These are phyloP conservation scores for Camellia oleifera DNA, from an alignment of 179 eudicot genomes.

Conservation along the genomic window DNA sequence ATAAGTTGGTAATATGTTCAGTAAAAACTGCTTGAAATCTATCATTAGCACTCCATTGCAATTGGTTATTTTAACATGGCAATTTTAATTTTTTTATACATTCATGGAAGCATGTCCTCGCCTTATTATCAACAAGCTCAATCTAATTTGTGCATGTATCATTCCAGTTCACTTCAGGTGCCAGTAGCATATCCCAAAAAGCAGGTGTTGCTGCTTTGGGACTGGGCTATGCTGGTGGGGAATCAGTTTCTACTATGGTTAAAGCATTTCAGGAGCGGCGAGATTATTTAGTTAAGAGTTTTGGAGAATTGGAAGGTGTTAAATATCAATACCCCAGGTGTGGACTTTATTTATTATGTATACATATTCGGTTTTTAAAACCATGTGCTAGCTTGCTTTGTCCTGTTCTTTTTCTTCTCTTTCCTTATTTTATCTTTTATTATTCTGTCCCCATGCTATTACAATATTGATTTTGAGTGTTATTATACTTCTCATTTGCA, in stretches of 20 bases:
- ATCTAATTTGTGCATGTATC: slow-evolving; percentile 14
- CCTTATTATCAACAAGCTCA: background rate
- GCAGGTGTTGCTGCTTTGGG: slow-evolving; percentile 91
- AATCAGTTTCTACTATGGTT: slow-evolving; percentile 74
- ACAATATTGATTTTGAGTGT: background rate
- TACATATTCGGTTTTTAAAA: background rate
- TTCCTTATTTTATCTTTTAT: background rate
- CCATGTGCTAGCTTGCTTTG: background rate
- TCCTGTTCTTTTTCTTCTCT: background rate
- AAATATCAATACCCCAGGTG: slow-evolving; percentile 85
- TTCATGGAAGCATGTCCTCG: background rate
- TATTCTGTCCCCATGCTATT: background rate
- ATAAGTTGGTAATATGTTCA: background rate
- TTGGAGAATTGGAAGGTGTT: slow-evolving; percentile 72
- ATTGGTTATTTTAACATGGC: background rate
- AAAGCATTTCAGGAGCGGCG: slow-evolving; percentile 81
- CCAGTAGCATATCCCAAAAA: slow-evolving; percentile 83
- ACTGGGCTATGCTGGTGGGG: slow-evolving; percentile 90
- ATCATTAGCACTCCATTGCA: background rate
- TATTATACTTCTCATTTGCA: slow-evolving; percentile 30
- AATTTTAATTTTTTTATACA: background rate
- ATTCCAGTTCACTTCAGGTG: slow-evolving; percentile 77
- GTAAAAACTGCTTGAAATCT: background rate
- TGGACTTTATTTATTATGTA: background rate
- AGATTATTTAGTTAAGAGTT: slow-evolving; percentile 66